phyloP scores from a whole-genome alignment of 306 rosid species.

The Malus orientalis region DNA sequence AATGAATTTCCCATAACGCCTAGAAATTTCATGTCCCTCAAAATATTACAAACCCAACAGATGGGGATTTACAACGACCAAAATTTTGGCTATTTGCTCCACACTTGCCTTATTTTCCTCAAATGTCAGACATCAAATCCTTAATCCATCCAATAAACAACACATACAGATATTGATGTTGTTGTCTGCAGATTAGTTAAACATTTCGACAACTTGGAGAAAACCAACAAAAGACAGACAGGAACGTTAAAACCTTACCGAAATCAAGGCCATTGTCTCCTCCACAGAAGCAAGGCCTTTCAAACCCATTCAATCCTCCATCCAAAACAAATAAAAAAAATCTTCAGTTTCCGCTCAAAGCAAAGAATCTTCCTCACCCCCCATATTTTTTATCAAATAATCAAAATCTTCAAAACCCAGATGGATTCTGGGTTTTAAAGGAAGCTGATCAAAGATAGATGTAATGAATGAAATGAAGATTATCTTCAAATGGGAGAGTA shows the following conservation, averaged over 20 bases:
- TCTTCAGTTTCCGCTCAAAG: background rate
- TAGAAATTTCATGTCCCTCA: conserved; percentile 52
- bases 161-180: background rate
- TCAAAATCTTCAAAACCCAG: conserved; percentile 20
- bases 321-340: background rate
- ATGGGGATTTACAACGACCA: background rate
- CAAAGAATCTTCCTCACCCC: conserved; percentile 5
- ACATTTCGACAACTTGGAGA: conserved; percentile 44
- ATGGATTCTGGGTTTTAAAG: conserved; percentile 8
- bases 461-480: background rate
- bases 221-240: conserved; percentile 21
- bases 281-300: conserved; percentile 7
- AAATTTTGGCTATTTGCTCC: background rate
- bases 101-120: background rate
- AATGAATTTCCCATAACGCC: conserved; percentile 83
- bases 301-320: background rate
- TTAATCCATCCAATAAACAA: conserved; percentile 26
- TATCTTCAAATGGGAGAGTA: conserved; percentile 1
- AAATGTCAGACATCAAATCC: conserved; percentile 17
- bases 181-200: conserved; percentile 19
- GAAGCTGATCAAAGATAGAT: conserved; percentile 22
- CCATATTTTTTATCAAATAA: background rate
- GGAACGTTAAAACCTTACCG: background rate
- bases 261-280: conserved; percentile 2
- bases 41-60: conserved; percentile 7